Evolutionary conservation across 2,329 filamentous ascomycete genomes (phyloP).

Genomic region (Gnomoniopsis smithogilvyi): DNA sequence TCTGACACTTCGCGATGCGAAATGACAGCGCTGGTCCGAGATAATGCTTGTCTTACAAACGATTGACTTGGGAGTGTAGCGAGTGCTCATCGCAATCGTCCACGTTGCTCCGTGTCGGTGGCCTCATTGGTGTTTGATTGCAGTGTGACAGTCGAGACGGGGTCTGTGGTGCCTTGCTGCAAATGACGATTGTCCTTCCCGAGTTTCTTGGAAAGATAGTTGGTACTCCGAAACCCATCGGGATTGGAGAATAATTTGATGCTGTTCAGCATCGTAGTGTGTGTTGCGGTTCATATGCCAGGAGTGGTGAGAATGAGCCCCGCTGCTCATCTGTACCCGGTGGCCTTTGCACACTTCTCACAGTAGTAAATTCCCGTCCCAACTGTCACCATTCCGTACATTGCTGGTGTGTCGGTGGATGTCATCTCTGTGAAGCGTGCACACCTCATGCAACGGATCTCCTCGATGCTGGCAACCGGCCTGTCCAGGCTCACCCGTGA

Average conservation of each 20-base stretch:
- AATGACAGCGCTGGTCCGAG: background rate
- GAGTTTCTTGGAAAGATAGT: no score
- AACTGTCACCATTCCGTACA: slow-evolving; percentile 62
- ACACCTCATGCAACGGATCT: slow-evolving; percentile 62
- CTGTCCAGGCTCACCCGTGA: slow-evolving; percentile 47
- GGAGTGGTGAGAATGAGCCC: background rate
- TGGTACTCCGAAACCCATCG: no score
- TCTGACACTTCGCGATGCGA: background rate
- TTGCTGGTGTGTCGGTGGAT: slow-evolving; percentile 54
- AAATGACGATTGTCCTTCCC: background rate
- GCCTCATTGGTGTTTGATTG: background rate
- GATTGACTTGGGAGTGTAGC: background rate
- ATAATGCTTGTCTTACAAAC: background rate
- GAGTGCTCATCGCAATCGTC: background rate
- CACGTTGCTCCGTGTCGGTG: background rate
- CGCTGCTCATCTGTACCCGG: slow-evolving; percentile 55
- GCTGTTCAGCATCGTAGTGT: background rate
- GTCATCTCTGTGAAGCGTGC: slow-evolving; percentile 58
- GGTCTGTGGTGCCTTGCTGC: background rate
- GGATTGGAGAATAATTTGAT: no score
- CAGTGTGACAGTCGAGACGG: background rate
- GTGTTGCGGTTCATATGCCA: background rate
- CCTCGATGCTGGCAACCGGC: slow-evolving; percentile 52
- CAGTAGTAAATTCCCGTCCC: slow-evolving; percentile 67
- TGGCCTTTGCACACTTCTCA: slow-evolving; percentile 59